These are phyloP conservation scores for Iodosphaeria phyllophila DNA, from an alignment of 2,329 filamentous ascomycete genomes.

Conservation along the genomic window DNA sequence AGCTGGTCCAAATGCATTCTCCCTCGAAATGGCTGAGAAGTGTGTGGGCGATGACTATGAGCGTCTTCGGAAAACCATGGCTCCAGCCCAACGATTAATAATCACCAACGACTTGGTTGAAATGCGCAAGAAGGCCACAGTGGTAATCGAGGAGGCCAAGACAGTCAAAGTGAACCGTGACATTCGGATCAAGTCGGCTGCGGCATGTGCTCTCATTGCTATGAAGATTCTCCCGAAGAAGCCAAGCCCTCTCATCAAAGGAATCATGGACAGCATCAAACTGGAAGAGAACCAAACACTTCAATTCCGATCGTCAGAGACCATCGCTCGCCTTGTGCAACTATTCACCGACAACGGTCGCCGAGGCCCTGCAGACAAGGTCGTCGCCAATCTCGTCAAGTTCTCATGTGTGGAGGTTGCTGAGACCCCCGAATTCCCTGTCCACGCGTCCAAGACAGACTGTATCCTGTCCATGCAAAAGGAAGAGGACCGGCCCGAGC, in stretches of 20 bases:
- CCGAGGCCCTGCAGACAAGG: conserved; percentile 78
- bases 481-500: conserved; percentile 88
- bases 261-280: conserved; percentile 96
- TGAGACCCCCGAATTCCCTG: conserved; percentile 86
- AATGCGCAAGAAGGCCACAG: conserved; percentile 48
- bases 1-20: conserved; percentile 85
- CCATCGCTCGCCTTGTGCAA: conserved; percentile 71
- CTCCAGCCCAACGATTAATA: conserved; percentile 73
- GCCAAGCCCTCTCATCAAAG: conserved; percentile 80
- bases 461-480: conserved; percentile 88
- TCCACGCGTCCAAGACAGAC: conserved; percentile 59
- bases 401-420: conserved; percentile 97
- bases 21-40: conserved; percentile 71
- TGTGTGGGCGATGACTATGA: conserved; percentile 76
- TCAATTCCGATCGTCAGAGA: conserved; percentile 69
- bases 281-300: conserved; percentile 80
- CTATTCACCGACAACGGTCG: conserved; percentile 68
- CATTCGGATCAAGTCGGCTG: conserved; percentile 67
- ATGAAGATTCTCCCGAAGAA: conserved; percentile 82
- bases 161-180: conserved; percentile 66
- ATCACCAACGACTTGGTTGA: conserved; percentile 64
- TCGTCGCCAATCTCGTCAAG: conserved; percentile 87
- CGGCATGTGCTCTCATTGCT: conserved; percentile 76
- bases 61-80: conserved; percentile 70
- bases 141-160: conserved; percentile 65